Base-by-base conservation (phyloP, 495 filamentous ascomycete species). In the Annulohypoxylon maeteangense region DNA sequence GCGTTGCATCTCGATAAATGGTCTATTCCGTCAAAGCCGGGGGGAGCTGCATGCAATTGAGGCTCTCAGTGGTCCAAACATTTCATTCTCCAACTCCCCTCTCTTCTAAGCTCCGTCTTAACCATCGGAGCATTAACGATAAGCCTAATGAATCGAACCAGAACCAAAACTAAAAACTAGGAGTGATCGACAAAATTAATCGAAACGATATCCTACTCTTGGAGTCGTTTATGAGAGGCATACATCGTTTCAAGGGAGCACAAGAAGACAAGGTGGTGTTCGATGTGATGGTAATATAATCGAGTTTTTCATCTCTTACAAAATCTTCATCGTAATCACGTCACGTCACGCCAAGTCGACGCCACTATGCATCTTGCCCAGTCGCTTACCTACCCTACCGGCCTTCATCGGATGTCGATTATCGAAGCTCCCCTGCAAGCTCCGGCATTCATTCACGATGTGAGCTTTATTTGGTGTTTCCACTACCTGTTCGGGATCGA, bases 271-370 rank as follows among this genome's bases (percentile, higher is more conserved):
- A n/a, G 36, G 22, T 20, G 22, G 29, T 36, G 60, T 14, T 38
- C 32, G 32, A 40, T 51, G 27, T 58, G 47, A 40, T 58, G 27
- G 47, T 61, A 68, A 72, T 72, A 72, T 72, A 55, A 67, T 60
- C 54, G 54, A 72, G 10, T 20, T 45, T 42, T 45, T 64, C 44
- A 44, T 56, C 18, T 60, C 27, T 44, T n/a, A 36, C 14, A 31
- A 40, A 11, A 50, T 48, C 27, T 54, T 45, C 16, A 62, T 65
- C 57, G 45, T 29, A 51, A 65, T 73, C 70, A 72, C 70, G 65
- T 72, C 70, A 73, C 70, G 42, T 73, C 70, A 72, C 63, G 64
- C 67, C 65, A 68, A 73, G 56, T 66, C 44, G 65, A 62, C 70
- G 70, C 70, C 65, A 73, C 62, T 58, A 25, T 62, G 44, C 65